phyloP scores from a whole-genome alignment of 768 basidiomycete genomes.

The Leccinum variicolor region DNA sequence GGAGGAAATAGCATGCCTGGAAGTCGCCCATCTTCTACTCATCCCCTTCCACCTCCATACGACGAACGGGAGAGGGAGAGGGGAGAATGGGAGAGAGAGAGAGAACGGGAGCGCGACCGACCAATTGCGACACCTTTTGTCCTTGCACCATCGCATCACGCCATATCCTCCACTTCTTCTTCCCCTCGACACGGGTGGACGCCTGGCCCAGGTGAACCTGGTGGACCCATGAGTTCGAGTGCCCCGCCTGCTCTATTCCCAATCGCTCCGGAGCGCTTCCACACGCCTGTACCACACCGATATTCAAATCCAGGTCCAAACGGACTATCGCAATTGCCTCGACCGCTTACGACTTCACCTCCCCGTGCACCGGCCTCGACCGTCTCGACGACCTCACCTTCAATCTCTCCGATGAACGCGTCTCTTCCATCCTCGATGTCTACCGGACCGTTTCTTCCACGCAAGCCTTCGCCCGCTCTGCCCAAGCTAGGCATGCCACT shows the following conservation, averaged over 20 bases:
- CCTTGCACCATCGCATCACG: constrained; percentile 44
- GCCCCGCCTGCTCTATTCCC: constrained; percentile 29
- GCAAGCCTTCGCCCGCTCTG: constrained; percentile 26
- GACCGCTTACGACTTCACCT: constrained; percentile 9
- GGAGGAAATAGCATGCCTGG: constrained; percentile 26
- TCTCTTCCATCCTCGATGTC: constrained; percentile 12
- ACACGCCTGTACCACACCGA: constrained; percentile 29
- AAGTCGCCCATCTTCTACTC: constrained; percentile 39
- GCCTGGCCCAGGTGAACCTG: constrained; percentile 20
- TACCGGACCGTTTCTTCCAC: constrained; percentile 18
- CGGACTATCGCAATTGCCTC: constrained; percentile 18
- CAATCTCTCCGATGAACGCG: constrained; percentile 13
- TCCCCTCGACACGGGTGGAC: constrained; percentile 45
- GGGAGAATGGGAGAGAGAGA: constrained; percentile 23
- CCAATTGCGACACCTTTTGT: constrained; percentile 53
- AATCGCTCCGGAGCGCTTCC: constrained; percentile 27
- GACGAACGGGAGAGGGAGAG: constrained; percentile 27
- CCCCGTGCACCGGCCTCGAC: not conserved
- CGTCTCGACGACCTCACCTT: constrained; percentile 17
- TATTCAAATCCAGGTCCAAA: constrained; percentile 24
- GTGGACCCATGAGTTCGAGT: constrained; percentile 24
- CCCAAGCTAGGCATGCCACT: constrained; percentile 29
- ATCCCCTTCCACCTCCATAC: constrained; percentile 30
- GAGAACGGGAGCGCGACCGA: constrained; percentile 49
- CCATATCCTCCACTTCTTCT: constrained; percentile 31